Conservation (phyloP, 2,329 filamentous ascomycete genomes). For the Lizonia empirigonia region DNA sequence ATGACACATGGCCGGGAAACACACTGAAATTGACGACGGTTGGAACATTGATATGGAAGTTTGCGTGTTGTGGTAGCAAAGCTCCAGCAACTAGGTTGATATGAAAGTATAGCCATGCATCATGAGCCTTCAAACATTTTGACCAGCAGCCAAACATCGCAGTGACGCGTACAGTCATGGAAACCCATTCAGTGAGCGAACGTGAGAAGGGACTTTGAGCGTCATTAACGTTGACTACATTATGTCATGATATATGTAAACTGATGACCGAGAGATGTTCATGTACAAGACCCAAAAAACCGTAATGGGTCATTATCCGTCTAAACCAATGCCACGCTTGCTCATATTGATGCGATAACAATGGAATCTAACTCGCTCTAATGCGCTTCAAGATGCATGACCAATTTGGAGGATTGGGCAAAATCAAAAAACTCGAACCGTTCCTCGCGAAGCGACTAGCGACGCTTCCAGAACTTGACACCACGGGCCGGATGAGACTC, state of each 20-base stretch:
- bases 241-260: background rate
- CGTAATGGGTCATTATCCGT: background rate
- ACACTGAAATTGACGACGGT: no score
- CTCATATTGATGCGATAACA: slow-evolving; percentile 7
- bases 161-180: no score
- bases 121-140: no score
- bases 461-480: slow-evolving; percentile 20
- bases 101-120: no score
- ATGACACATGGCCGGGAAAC: no score
- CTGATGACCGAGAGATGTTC: background rate
- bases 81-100: no score
- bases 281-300: slow-evolving; percentile 1
- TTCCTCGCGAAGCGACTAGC: slow-evolving; percentile 6
- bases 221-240: background rate
- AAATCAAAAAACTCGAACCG: background rate
- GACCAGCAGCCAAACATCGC: no score
- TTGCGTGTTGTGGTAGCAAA: no score
- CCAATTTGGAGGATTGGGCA: background rate
- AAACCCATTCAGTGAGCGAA: no score
- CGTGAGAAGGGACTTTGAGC: background rate
- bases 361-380: background rate
- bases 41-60: no score
- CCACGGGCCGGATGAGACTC: slow-evolving; percentile 7
- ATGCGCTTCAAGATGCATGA: background rate
- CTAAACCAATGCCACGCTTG: slow-evolving; percentile 18